phyloP scores from a whole-genome alignment of 176 grass and related monocot species.

The Carex scoparia region DNA sequence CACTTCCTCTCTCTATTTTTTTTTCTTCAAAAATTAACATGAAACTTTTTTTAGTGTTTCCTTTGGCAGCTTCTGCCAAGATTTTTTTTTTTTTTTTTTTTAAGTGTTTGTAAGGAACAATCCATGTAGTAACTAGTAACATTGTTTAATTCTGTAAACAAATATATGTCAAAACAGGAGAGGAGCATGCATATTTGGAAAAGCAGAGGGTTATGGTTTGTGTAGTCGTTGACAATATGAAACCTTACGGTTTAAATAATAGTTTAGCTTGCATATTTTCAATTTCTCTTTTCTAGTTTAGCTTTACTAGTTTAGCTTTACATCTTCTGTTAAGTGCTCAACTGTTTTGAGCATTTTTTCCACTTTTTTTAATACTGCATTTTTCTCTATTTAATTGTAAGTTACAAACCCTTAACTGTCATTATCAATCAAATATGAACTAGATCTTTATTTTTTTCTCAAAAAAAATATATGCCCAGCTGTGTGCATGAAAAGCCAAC shows the following conservation, averaged over 20 bases:
- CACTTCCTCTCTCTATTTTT: neutral
- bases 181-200: neutral
- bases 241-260: neutral
- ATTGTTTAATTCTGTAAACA: neutral
- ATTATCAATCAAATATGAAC: neutral
- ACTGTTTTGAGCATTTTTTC: too few species aligned
- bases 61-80: too few species aligned
- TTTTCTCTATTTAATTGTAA: neutral
- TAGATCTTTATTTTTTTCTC: too few species aligned
- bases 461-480: neutral
- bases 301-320: too few species aligned
- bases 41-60: neutral
- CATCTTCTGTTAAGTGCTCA: too few species aligned
- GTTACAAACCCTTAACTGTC: neutral
- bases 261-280: too few species aligned
- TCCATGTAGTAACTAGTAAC: neutral
- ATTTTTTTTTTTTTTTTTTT: neutral
- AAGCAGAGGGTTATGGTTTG: too few species aligned
- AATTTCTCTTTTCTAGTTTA: too few species aligned
- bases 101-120: neutral
- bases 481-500: neutral
- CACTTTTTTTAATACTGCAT: too few species aligned
- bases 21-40: neutral
- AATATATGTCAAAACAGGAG: neutral
- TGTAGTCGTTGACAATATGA: neutral